Percentiles rank a stretch among this genome's conserved stretches.
phyloP scores from a whole-genome alignment of 306 rosid genomes.

The Prunus persica region Prunus_persica_NCBIv2 NC_034010.1:22348001-22348500 shows the following conservation, averaged over 20 bases:
- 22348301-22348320: neutral
- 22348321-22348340: neutral
- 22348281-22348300: neutral
- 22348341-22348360: neutral
- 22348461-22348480: neutral
- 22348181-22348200: neutral
- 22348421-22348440: neutral
- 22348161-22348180: neutral
- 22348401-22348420: neutral
- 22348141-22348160: neutral
- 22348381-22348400: neutral
- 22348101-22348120: neutral
- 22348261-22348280: neutral
- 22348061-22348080: neutral
- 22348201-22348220: neutral
- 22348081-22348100: neutral
- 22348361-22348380: neutral
- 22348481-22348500: neutral
- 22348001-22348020: neutral
- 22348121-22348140: neutral
- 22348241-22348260: neutral
- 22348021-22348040: neutral
- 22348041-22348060: neutral
- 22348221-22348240: neutral
- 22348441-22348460: neutral